These are phyloP conservation scores for Tricholoma furcatifolium DNA, from an alignment of 768 basidiomycete species.

Conservation along the genomic window DNA sequence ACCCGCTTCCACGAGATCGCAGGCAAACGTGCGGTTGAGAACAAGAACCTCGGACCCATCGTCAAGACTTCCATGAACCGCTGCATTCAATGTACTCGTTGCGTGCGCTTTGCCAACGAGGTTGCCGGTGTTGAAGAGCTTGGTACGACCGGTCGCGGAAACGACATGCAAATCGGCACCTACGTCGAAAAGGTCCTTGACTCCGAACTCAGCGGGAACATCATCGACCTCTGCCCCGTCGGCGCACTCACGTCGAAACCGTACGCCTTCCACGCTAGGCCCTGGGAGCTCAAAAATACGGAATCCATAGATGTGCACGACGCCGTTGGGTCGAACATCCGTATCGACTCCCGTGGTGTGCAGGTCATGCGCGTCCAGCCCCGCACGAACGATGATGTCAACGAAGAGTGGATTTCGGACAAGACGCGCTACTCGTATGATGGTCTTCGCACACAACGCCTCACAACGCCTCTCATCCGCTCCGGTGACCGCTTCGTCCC, in stretches of 20 bases:
- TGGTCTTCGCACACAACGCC: conserved; percentile 90
- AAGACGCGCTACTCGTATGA: conserved; percentile 98
- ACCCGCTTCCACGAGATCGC: conserved; percentile 98
- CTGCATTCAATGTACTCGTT: conserved; percentile 99
- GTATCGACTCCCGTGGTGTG: conserved; percentile 92
- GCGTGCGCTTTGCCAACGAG: conserved; percentile 98
- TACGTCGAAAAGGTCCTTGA: conserved; percentile 98
- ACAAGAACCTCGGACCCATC: conserved; percentile 96
- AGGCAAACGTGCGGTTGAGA: conserved; percentile 96
- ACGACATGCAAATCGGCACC: conserved; percentile 98
- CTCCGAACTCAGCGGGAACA: conserved; percentile 95
- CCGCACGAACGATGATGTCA: conserved; percentile 94
- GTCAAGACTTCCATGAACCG: conserved; percentile 99
- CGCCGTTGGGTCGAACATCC: conserved; percentile 94
- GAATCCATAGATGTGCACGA: conserved; percentile 96
- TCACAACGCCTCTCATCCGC: conserved; percentile 82
- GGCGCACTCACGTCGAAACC: conserved; percentile 98
- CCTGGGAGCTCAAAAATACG: conserved; percentile 99
- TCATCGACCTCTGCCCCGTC: conserved; percentile 96
- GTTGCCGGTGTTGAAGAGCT: conserved; percentile 98
- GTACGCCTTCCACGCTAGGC: conserved; percentile 94
- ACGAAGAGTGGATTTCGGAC: conserved; percentile 99
- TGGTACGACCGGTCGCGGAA: conserved; percentile 95
- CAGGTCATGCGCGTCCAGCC: conserved; percentile 98
- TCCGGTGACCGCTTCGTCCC: conserved; percentile 87